phyloP scores from a whole-genome alignment of 1,284 basidiomycete genomes.

The Pisolithus thermaeus region DNA sequence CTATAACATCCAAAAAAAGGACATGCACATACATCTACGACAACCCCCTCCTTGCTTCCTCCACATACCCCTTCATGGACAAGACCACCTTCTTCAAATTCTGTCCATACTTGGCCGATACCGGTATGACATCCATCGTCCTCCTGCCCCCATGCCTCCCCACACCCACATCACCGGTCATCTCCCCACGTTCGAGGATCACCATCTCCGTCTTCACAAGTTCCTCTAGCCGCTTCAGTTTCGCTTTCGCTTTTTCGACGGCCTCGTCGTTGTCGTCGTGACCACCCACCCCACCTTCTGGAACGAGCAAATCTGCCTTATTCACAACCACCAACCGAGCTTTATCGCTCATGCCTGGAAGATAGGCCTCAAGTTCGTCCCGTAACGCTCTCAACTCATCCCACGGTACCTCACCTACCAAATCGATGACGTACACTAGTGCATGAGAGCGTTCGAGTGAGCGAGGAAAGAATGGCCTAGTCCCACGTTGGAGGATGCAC shows the following conservation, averaged over 20 bases:
- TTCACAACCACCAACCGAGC: conserved; percentile 86
- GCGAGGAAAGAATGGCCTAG: conserved; percentile 93
- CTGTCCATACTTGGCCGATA: conserved; percentile 78
- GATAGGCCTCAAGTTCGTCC: conserved; percentile 83
- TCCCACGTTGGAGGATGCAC: conserved; percentile 71
- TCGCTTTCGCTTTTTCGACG: conserved; percentile 51
- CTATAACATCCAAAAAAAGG: too few relatives aligned
- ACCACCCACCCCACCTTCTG: conserved; percentile 7
- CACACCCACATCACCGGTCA: not conserved
- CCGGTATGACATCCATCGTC: conserved; percentile 63
- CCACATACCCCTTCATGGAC: conserved; percentile 61
- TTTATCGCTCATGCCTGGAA: conserved; percentile 70
- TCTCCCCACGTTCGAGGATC: conserved; percentile 24
- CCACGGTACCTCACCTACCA: conserved; percentile 69
- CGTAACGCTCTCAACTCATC: conserved; percentile 69
- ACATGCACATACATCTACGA: not conserved
- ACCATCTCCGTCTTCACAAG: conserved; percentile 49
- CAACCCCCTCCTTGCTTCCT: conserved; percentile 38
- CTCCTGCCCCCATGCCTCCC: conserved; percentile 14
- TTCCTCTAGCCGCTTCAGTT: conserved; percentile 49
- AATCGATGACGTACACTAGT: conserved; percentile 90
- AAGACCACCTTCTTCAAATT: conserved; percentile 66
- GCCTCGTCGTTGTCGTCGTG: conserved; percentile 26
- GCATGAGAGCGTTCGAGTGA: conserved; percentile 91
- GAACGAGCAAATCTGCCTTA: conserved; percentile 79